A percentile compares a stretch with the other conserved stretches of the same genome.
Conservation (phyloP, 2,329 filamentous ascomycete genomes). For the Cyanodermella asteris region DNA sequence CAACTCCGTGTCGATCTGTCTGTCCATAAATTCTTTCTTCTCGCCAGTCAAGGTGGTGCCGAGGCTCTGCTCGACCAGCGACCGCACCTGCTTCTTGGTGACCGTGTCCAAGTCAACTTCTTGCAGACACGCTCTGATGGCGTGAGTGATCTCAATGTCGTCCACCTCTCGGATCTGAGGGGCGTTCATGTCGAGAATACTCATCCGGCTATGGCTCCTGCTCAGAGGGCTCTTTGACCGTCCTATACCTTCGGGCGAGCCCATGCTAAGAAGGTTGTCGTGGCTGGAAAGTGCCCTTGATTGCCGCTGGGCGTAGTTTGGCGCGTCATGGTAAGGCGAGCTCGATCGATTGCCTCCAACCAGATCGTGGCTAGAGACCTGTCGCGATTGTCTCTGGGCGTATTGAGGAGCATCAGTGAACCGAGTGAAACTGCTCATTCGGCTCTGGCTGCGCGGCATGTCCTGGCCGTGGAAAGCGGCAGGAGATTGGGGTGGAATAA, state of each 20-base stretch:
- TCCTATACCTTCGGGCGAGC: no score
- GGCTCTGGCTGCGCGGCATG: slow-evolving; percentile 43
- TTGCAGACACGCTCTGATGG: slow-evolving; percentile 57
- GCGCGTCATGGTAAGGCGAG: no score
- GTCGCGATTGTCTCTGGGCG: no score
- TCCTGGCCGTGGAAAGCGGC: slow-evolving; percentile 47
- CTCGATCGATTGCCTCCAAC: no score
- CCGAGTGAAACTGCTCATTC: slow-evolving; percentile 42
- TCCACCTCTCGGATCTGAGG: no score
- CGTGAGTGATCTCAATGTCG: slow-evolving; percentile 60
- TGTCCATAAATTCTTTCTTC: slow-evolving; percentile 71
- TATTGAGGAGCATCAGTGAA: slow-evolving; percentile 38
- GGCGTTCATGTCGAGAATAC: slow-evolving; percentile 10
- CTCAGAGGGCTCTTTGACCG: no score
- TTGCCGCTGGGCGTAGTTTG: no score
- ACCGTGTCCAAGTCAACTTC: slow-evolving; percentile 93
- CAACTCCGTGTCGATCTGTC: slow-evolving; percentile 79
- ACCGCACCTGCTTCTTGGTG: slow-evolving; percentile 91
- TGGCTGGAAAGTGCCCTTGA: no score
- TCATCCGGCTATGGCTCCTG: no score
- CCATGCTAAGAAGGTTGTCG: no score
- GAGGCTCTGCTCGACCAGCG: slow-evolving; percentile 76
- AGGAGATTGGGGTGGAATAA: slow-evolving; percentile 68
- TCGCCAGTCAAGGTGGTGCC: slow-evolving; percentile 78
- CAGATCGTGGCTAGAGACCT: no score